Base-by-base conservation (phyloP, 768 basidiomycete genomes). In the Mycena pura region DNA sequence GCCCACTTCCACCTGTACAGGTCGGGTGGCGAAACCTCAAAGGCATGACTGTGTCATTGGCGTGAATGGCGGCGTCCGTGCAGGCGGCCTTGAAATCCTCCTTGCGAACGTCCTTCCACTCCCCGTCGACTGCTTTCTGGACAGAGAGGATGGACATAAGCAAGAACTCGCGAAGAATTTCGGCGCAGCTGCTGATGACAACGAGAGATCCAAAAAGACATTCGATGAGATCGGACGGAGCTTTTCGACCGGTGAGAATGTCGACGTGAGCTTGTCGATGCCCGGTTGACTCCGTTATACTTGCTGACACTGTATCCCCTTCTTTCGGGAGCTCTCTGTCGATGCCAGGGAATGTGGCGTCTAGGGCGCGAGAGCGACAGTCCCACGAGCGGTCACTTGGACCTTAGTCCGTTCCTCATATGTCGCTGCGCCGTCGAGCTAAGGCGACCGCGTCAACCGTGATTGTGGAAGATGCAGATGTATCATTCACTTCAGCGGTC, bases 111-210 rank as follows among this genome's bases (percentile, higher is more conserved):
- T 50, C 40, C 40, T 28, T 24, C 34, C 19, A 46, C 21, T 38
- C 17, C 50, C 34, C 43, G 34, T 45, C 31, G 3, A 27, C 13
- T 11, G 44, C 17, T 44, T 47, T 52, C 27, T 45, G 24, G 13
- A 60, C 45, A 9, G 50, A 45, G 58, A 60, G 34, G 11, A 60
- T 39, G 8, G 36, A 40, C 58, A 47, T 46, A 10, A 4, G 14
- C n/a, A 60, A 29, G 38, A 60, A 60, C 19, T 60, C 36, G 45
- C n/a, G 14, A 5, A 60, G 50, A 15, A 60, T 52, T 6, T 52
- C 49, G 58, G 50, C 49, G 50, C 31, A 24, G 21, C 25, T 10
- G 36, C 11, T 21, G 58, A 53, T 32, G 41, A 32, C 45, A 39
- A 60, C 32, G 13, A 60, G 40, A 17, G 44, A 47, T 44, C 58